A percentile compares a stretch with the other conserved stretches of the same genome.
Evolutionary conservation across 2,329 filamentous ascomycete genomes (phyloP).

Genomic region (Aquanectria penicillioides): DNA sequence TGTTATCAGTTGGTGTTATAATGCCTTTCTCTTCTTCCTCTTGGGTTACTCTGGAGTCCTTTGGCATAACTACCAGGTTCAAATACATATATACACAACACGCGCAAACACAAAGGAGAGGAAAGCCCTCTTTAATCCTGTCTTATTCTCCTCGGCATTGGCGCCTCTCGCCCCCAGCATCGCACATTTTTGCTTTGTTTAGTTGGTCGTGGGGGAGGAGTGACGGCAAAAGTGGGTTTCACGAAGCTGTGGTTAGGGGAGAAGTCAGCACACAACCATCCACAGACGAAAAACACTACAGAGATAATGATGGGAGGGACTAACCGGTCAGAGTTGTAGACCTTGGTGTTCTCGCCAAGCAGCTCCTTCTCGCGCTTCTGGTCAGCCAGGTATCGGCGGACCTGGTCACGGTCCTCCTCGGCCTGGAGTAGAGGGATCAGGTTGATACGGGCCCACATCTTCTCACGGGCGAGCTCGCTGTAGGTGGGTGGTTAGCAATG

Average conservation of each 20-base stretch:
- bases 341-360: conserved; percentile 81
- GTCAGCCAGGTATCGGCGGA: conserved; percentile 86
- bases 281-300: neutral
- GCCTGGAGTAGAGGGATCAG: conserved; percentile 93
- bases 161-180: conserved; percentile 1
- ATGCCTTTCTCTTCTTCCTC: conserved; percentile 29
- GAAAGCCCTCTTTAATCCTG: neutral
- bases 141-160: neutral
- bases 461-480: conserved; percentile 94
- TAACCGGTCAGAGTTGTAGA: conserved; percentile 91
- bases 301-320: conserved; percentile 42
- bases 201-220: conserved; percentile 75
- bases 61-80: conserved; percentile 22
- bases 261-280: conserved; percentile 5
- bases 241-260: conserved; percentile 73
- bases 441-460: conserved; percentile 98
- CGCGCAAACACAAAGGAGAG: conserved; percentile 2
- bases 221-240: conserved; percentile 80
- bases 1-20: neutral
- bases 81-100: conserved; percentile 42
- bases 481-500: conserved; percentile 11
- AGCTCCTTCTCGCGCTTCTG: conserved; percentile 91
- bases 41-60: conserved; percentile 7
- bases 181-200: conserved; percentile 12
- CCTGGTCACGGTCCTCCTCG: conserved; percentile 95